Evolutionary conservation across 2,329 filamentous ascomycete genomes (phyloP), one percentile per base, ranked within the genome.

Genomic region (Alternaria panax): DNA sequence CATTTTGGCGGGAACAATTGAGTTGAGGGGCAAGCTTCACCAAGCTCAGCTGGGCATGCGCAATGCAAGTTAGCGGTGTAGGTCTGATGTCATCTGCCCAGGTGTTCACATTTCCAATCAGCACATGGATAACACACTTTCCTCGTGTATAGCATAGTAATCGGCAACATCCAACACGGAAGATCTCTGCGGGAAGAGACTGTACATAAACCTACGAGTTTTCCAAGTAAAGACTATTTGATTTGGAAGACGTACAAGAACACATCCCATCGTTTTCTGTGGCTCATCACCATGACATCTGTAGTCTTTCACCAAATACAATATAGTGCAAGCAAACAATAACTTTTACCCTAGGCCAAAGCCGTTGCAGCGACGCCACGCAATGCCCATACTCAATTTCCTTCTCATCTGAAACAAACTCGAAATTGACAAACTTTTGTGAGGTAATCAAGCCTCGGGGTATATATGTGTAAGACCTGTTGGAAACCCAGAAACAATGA

Each of bases 21-120:
- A n/a, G 32, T 58, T 54, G 51, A 42, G 56, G 56, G 28, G 43
- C 30, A 59, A 50, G 45, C 56, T 59, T 55, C 51, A 50, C 51
- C 30, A 59, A 59, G 56, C 56, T 59, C 51, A 48, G 28, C 30
- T 48, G 45, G 45, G 45, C 45, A 41, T 40, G 51, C 45, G 40
- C 25, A 27, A 52, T 42, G 16, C 50, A n/a, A 24, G n/a, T 30
- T 32, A 32, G 50, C 38, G 18, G 50, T 52, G 27, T 43, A 41
- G 16, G 27, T 25, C 32, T 42, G 27, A 52, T 52, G 50, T 52
- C 50, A 52, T 43, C 43, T 28, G 50, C 43, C 18, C 30, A 36
- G 28, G 7, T 1, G 7, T 24, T 12, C 24, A 41, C 38, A 34
- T 34, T 14, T 14, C 16, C 12, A 14, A 14, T 4, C 30, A 34